Evolutionary conservation across 208 protist species (phyloP), one percentile per base, ranked within the genome.

Genomic region (Balamuthia mandrillaris): DNA sequence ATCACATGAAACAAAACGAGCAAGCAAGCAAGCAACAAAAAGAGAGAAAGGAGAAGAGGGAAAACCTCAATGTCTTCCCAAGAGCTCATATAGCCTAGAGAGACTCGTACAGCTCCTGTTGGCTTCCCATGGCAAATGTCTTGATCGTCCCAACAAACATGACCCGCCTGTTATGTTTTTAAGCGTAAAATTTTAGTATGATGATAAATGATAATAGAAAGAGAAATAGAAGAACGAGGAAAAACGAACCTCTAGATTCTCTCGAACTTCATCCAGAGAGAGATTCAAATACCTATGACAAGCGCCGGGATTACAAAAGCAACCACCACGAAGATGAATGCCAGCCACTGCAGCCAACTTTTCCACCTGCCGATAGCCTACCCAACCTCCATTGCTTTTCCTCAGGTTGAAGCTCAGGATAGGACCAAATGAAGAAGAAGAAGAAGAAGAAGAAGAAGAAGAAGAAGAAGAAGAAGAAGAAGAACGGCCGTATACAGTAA

Each of bases 241-340:
- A 10, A 33, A 33, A 16, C 7, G 27, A 49, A 72, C 58, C 39
- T 51, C 52, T 27, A 74, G 66, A 45, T 87, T 86, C 24, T 24
- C n/a, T n/a, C 42, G 52, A 18, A 88, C 68, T 18, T 87, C 66
- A 21, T 92, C 65, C 44, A 33, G 16, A n/a, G 72, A 72, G 12
- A 95, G 42, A 21, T 58, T 42, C 10, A 95, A 84, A 72, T 83
- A 90, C 12, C 54, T n/a, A 24, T 94, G 89, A 75, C 93, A 95
- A 37, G 93, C 90, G 31, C 93, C 93, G 5, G 93, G 91, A 81
- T 95, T 95, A 78, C 93, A 95, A 44, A 94, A 92, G 78, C 93
- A 94, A 24, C 90, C 75, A 27, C 65, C 72, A 6, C 88, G 89
- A n/a, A 94, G 4, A 44, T 94, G 84, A 24, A 95, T 88, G 14